These are phyloP conservation scores for Acanthamoeba royreba DNA, from an alignment of 208 protist species.

Conservation along the genomic window DNA sequence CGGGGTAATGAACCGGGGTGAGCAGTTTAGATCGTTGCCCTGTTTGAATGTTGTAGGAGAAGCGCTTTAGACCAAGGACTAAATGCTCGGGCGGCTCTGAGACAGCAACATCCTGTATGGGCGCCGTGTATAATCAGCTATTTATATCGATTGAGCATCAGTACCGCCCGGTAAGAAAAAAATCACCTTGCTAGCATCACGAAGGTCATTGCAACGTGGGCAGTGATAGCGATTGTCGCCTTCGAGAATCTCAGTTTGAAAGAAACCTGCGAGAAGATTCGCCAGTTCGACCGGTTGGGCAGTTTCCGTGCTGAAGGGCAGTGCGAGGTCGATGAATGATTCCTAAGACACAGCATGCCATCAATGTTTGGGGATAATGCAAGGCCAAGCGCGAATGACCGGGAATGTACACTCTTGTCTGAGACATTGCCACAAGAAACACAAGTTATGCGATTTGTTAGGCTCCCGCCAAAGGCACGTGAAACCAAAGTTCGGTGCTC, in stretches of 20 bases:
- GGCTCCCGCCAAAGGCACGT: not conserved
- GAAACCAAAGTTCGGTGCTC: not conserved
- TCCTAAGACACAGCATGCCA: too few relatives aligned
- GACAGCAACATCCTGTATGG: not conserved
- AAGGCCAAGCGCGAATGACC: too few relatives aligned
- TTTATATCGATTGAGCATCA: too few relatives aligned
- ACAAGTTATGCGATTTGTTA: not conserved
- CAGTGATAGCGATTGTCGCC: not conserved
- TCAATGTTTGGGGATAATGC: too few relatives aligned
- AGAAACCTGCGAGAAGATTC: not conserved
- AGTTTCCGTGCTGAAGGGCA: not conserved
- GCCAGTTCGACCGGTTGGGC: not conserved
- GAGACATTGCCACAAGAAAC: not conserved
- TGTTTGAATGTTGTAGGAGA: not conserved
- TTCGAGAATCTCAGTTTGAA: not conserved
- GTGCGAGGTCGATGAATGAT: not conserved
- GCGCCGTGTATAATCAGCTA: too few relatives aligned
- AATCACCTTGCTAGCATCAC: not conserved
- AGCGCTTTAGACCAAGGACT: not conserved
- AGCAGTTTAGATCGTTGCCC: not conserved
- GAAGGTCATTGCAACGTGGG: not conserved
- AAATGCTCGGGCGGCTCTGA: not conserved
- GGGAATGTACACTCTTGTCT: not conserved
- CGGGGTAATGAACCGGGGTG: not conserved
- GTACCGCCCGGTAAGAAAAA: too few relatives aligned